Evolutionary conservation across 306 rosid species (phyloP).

Genomic region (Albizia julibrissin): DNA sequence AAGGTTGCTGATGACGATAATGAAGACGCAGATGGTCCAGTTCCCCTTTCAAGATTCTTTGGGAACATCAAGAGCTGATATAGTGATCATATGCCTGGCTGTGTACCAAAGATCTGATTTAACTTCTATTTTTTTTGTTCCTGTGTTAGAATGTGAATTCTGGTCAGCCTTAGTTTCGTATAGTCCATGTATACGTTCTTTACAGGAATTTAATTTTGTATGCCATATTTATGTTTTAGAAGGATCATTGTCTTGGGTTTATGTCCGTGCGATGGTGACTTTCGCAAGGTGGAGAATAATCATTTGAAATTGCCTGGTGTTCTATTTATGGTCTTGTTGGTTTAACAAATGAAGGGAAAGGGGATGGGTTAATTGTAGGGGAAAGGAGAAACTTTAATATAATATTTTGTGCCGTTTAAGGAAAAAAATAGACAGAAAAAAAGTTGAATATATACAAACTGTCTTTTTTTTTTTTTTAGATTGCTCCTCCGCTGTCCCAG

Average conservation of each 20-base stretch:
- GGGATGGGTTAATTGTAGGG: too few relatives aligned
- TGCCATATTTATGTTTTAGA: constrained; percentile 30
- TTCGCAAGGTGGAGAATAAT: background rate
- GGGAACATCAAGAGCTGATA: constrained; percentile 58
- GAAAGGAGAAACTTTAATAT: too few relatives aligned
- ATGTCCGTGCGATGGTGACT: background rate
- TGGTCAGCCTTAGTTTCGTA: constrained; percentile 28
- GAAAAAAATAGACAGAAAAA: too few relatives aligned
- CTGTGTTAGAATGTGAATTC: constrained; percentile 41
- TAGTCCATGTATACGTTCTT: constrained; percentile 36
- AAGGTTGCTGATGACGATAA: constrained; percentile 55
- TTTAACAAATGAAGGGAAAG: too few relatives aligned
- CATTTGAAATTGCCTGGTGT: background rate
- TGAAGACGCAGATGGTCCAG: constrained; percentile 72
- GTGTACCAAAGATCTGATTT: constrained; percentile 39
- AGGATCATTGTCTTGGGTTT: constrained; percentile 14
- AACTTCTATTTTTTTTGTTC: constrained; percentile 25
- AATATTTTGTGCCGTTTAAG: too few relatives aligned
- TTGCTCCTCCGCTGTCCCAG: too few relatives aligned
- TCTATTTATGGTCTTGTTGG: background rate
- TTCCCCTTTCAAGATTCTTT: constrained; percentile 92
- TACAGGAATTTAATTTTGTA: constrained; percentile 41
- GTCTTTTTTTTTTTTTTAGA: too few relatives aligned
- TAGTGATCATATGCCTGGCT: constrained; percentile 35
- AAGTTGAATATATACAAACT: too few relatives aligned